A percentile compares a stretch with the other conserved stretches of the same genome.
These are phyloP conservation scores for Arthroderma sp. DNA, from an alignment of 2,329 filamentous ascomycete species.

Conservation along the genomic window DNA sequence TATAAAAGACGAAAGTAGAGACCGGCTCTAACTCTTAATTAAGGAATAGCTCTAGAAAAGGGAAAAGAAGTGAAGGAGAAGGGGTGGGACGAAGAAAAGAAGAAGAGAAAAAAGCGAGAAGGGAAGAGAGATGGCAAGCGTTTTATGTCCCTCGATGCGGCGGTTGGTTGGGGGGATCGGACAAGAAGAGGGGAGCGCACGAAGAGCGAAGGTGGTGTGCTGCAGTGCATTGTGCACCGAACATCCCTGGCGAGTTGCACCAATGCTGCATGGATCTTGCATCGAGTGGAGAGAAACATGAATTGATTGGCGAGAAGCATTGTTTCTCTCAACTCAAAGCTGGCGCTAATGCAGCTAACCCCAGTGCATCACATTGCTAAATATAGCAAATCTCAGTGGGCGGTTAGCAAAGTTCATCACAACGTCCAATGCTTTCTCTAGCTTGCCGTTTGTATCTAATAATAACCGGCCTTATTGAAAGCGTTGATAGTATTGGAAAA, in stretches of 20 bases:
- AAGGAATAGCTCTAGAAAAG: slow-evolving; percentile 22
- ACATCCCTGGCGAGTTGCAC: background rate
- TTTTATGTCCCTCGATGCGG: slow-evolving; percentile 5
- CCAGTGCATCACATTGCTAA: too few relatives aligned
- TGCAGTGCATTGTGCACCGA: background rate
- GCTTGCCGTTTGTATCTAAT: too few relatives aligned
- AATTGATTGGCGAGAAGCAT: background rate
- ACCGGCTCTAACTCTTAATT: slow-evolving; percentile 12
- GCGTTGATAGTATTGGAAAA: too few relatives aligned
- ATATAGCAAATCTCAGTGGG: too few relatives aligned
- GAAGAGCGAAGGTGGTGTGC: slow-evolving; percentile 1
- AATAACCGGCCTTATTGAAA: too few relatives aligned
- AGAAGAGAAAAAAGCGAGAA: slow-evolving; percentile 2
- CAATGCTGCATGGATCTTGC: background rate
- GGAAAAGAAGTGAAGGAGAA: slow-evolving; percentile 10
- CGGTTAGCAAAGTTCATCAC: too few relatives aligned
- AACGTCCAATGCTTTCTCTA: too few relatives aligned
- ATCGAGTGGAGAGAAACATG: background rate
- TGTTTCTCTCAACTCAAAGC: too few relatives aligned
- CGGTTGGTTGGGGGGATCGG: background rate
- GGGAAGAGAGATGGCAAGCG: slow-evolving; percentile 1
- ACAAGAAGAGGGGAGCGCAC: slow-evolving; percentile 14
- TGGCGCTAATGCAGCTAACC: too few relatives aligned
- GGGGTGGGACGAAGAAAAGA: background rate
- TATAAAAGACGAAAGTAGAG: slow-evolving; percentile 1